Conservation (phyloP, 2,329 filamentous ascomycete species). For the Gyromitra esculenta region DNA sequence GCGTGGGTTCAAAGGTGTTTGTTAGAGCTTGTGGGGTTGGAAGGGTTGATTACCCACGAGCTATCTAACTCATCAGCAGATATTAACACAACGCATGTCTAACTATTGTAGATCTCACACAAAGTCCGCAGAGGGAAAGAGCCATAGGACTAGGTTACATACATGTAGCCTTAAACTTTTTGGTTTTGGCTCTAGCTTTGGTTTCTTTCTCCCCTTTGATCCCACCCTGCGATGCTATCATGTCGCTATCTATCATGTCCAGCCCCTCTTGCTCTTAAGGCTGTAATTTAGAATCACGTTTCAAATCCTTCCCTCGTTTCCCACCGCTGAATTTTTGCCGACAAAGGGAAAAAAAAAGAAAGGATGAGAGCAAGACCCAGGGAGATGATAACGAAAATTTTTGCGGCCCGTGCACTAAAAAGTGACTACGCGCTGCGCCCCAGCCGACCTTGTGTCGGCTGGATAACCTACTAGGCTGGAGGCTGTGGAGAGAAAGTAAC, state of each 20-base stretch:
- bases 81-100: background rate
- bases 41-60: background rate
- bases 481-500: background rate
- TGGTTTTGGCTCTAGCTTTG: background rate
- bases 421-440: background rate
- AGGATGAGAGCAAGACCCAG: background rate
- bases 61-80: background rate
- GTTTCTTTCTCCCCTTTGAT: too few species aligned
- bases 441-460: background rate
- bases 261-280: constrained; percentile 1
- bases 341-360: background rate
- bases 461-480: background rate
- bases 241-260: background rate
- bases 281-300: background rate
- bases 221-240: background rate
- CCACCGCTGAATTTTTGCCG: background rate
- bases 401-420: background rate
- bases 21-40: background rate
- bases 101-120: background rate
- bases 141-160: background rate
- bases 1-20: background rate
- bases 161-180: background rate
- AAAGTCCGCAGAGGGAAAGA: background rate
- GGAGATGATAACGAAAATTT: background rate
- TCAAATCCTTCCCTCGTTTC: background rate